Base-by-base conservation (phyloP, 1,284 basidiomycete genomes). In the Apiotrichum laibachii region DNA sequence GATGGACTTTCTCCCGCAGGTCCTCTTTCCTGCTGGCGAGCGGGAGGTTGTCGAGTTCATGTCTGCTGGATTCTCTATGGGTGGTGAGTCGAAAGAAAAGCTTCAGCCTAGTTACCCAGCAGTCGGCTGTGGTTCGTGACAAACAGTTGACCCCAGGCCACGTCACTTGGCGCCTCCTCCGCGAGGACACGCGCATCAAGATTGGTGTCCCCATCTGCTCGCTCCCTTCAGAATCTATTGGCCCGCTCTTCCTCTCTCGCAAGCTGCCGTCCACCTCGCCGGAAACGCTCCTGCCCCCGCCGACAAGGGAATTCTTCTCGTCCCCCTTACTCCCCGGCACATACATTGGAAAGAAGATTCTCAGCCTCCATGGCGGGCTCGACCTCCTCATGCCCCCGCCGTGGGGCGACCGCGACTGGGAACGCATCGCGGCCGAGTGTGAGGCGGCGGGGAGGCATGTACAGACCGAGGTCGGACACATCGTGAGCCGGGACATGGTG, bases 1-100 rank as follows among this genome's bases (percentile, higher is more conserved):
- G 57, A 87, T 93, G 62, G 89, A 93, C 72, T 88, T 90, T 68
- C 80, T 95, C 2, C 84, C 87, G 0, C 72, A 85, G 0, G 88
- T 87, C 72, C 76, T 95, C n/a, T 94, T 88, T 70, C 90, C 90
- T 0, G 68, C 79, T 19, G 85, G 80, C 12, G 86, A 92, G 63
- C 80, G 85, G 12, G 74, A 67, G 5, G 83, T 94, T 43, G 81
- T 79, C 5, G 81, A 85, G 59, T 94, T 86, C 85, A 85, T 85
- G 35, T 71, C 77, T 11, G 78, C 80, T 0, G 83, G 83, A 6
- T 76, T 82, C 51, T 80, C 78, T 1, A 72, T 84, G 0, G 82
- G 82, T 2, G 81, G 76, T 73, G 51, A 57, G 56, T 54, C 11
- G 8, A 21, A 21, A 33, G 5, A 7, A 22, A 11, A 26, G 16